phyloP scores from a whole-genome alignment of 805 yeast species.

The Grigorovia yakushimaensis region DNA sequence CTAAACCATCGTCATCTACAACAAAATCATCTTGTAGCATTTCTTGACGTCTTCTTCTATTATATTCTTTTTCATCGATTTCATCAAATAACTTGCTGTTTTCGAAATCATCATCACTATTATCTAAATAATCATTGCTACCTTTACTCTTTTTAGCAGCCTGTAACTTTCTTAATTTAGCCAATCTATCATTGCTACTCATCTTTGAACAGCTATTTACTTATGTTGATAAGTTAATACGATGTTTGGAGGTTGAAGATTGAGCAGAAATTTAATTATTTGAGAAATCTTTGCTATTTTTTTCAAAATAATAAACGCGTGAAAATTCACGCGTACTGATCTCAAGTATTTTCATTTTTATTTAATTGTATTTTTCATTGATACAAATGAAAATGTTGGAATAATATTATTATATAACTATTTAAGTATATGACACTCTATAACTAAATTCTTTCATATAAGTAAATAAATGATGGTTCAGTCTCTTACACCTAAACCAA shows the following conservation, averaged over 20 bases:
- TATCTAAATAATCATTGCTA: constrained; percentile 34
- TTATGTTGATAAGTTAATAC: neutral
- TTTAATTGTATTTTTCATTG: too few relatives aligned
- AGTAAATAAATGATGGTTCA: neutral
- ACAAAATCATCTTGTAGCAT: constrained; percentile 85
- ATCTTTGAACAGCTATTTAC: constrained; percentile 11
- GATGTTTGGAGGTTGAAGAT: neutral
- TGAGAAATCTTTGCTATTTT: neutral
- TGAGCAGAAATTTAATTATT: neutral
- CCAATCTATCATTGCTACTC: constrained; percentile 41
- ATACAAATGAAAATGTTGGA: neutral
- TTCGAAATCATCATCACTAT: constrained; percentile 28
- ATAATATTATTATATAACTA: neutral
- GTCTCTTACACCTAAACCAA: neutral
- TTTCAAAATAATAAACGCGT: neutral
- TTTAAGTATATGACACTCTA: neutral
- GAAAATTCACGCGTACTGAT: neutral
- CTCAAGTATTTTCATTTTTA: neutral
- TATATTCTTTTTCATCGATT: constrained; percentile 70
- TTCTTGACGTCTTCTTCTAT: constrained; percentile 68
- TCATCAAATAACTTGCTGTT: constrained; percentile 60
- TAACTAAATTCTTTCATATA: neutral
- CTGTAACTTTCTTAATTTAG: constrained; percentile 50
- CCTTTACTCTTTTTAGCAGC: constrained; percentile 37
- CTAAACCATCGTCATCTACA: constrained; percentile 88